These are phyloP conservation scores for Brasilioporus rufonigricans DNA, from an alignment of 768 basidiomycete species.

Conservation along the genomic window DNA sequence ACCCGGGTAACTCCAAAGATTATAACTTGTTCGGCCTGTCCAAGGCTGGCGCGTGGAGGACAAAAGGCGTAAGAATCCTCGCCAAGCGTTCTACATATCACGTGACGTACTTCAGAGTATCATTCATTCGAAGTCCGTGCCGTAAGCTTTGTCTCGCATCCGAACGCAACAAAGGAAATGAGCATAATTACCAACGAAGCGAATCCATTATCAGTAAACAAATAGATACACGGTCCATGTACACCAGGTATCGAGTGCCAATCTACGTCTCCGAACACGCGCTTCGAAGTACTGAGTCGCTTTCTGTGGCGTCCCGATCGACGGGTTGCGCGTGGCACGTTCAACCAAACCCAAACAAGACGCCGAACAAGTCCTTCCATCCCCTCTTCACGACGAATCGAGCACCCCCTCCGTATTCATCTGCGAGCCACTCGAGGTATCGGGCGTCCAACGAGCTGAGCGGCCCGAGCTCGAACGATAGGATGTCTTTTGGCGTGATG, in stretches of 20 bases:
- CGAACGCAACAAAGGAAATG: too few relatives aligned
- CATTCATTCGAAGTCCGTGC: too few relatives aligned
- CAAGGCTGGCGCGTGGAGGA: too few relatives aligned
- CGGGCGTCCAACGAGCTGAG: conserved; percentile 67
- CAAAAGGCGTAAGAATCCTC: too few relatives aligned
- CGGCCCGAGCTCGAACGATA: conserved; percentile 70
- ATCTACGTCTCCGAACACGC: background rate
- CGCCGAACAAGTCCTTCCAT: conserved; percentile 46
- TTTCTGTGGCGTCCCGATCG: background rate
- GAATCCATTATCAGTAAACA: background rate
- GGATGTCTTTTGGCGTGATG: conserved; percentile 60
- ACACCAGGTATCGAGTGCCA: conserved; percentile 2
- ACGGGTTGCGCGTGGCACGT: background rate
- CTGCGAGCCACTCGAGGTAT: conserved; percentile 76
- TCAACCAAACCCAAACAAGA: conserved; percentile 43
- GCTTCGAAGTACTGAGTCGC: background rate
- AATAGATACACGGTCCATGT: background rate
- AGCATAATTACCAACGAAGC: background rate
- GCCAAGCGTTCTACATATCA: too few relatives aligned
- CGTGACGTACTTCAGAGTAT: too few relatives aligned
- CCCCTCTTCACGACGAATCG: conserved; percentile 41
- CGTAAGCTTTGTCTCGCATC: too few relatives aligned
- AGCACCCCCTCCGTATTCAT: conserved; percentile 55
- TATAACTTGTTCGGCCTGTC: too few relatives aligned
- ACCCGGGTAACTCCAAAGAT: too few relatives aligned